Percentiles rank a stretch among this genome's conserved stretches.
phyloP scores from a whole-genome alignment of 2,329 filamentous ascomycete genomes.

The Trichoderma koningii region DNA sequence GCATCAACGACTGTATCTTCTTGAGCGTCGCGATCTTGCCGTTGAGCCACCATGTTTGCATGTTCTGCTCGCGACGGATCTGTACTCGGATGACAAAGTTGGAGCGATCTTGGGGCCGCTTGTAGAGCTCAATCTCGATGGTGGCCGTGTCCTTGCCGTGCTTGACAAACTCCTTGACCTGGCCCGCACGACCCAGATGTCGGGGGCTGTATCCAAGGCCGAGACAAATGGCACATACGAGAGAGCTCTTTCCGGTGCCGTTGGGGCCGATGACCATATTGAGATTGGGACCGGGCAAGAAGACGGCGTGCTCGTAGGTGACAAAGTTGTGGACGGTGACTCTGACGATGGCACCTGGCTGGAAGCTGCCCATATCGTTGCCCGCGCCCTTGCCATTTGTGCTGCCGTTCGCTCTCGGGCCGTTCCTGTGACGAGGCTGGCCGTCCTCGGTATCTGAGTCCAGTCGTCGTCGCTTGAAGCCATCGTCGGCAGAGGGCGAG shows the following conservation, averaged over 20 bases:
- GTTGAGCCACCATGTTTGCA: constrained; percentile 76
- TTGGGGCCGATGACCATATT: constrained; percentile 99
- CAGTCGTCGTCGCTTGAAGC: constrained; percentile 44
- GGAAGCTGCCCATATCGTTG: constrained; percentile 45
- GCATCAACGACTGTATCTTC: constrained; percentile 67
- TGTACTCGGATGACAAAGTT: constrained; percentile 76
- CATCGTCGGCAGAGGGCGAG: constrained; percentile 35
- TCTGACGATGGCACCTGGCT: constrained; percentile 84
- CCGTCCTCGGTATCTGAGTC: constrained; percentile 31
- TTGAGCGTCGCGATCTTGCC: constrained; percentile 63
- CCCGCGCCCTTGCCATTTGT: neutral
- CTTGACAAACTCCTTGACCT: constrained; percentile 89
- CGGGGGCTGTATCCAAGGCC: constrained; percentile 83
- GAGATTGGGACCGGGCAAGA: constrained; percentile 84
- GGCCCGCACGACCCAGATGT: constrained; percentile 81
- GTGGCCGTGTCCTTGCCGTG: constrained; percentile 75
- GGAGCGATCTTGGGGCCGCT: constrained; percentile 54
- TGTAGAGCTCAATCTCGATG: constrained; percentile 89
- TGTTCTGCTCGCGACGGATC: constrained; percentile 82
- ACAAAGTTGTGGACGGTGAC: constrained; percentile 89
- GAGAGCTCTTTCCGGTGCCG: constrained; percentile 93
- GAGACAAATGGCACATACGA: constrained; percentile 94
- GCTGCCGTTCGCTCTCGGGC: constrained; percentile 14
- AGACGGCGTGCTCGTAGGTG: constrained; percentile 90
- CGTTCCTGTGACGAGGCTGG: neutral